Conservation (phyloP, 345 rosid species). For the Turritis glabra region DNA sequence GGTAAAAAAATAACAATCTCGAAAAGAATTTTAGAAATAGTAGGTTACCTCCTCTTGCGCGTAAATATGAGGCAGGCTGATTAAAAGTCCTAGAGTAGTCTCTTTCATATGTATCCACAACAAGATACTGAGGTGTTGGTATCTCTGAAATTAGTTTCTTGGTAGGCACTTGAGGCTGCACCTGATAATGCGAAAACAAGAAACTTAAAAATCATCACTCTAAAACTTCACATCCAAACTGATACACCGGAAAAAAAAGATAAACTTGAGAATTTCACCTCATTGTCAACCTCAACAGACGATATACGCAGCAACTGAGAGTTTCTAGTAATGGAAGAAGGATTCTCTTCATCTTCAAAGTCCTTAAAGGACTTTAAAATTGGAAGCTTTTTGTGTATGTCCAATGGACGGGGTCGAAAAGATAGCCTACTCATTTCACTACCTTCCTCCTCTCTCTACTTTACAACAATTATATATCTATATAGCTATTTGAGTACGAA, state of each 20-base stretch:
- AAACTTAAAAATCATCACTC: not conserved
- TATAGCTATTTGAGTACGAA: not conserved
- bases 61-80: slow-evolving; percentile 77
- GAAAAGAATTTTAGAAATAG: not conserved
- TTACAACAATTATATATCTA: not conserved
- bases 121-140: slow-evolving; percentile 82
- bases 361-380: slow-evolving; percentile 82
- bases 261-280: slow-evolving; percentile 34
- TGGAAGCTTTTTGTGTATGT: slow-evolving; percentile 97
- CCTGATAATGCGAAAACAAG: slow-evolving; percentile 33
- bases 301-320: slow-evolving; percentile 68
- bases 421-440: slow-evolving; percentile 82
- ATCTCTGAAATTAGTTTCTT: slow-evolving; percentile 78
- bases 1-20: not conserved
- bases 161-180: slow-evolving; percentile 48
- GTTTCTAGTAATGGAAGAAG: slow-evolving; percentile 65
- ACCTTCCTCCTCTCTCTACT: not conserved
- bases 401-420: slow-evolving; percentile 90
- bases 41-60: slow-evolving; percentile 86
- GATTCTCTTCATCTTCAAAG: slow-evolving; percentile 88
- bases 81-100: slow-evolving; percentile 72
- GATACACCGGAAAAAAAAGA: not conserved
- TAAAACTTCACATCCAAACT: not conserved
- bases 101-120: slow-evolving; percentile 84
- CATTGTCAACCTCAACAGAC: slow-evolving; percentile 51